Base-by-base conservation (phyloP, 352 stramenopile genomes). In the Phytophthora podocarpi region DNA sequence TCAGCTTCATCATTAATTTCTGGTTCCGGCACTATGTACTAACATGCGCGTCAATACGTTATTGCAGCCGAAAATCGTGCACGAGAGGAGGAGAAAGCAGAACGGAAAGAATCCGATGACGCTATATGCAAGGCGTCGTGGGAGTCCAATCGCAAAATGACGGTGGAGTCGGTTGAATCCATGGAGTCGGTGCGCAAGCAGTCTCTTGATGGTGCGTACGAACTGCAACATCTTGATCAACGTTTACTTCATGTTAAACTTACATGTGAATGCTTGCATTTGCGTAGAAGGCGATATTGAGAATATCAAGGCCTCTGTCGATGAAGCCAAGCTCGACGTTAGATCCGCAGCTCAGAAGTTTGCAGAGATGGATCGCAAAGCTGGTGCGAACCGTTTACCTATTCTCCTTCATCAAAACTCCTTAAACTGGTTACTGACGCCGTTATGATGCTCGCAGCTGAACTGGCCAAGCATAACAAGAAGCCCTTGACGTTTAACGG, bases 351-450 rank as follows among this genome's bases (percentile, higher is more conserved):
- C 80, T 3, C 73, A 85, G 37, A 84, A 81, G 37, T 88, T 90
- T 54, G 74, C 74, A 4, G 76, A 85, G 15, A 82, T 87, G 76
- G 80, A 90, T 46, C 76, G 78, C 34, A 81, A 80, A 73, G 71
- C 71, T 64, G 76, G 78, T 87, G 34, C 34, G 69, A 58, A 21
- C 13, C 31, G 45, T 62, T 39, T 50, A 18, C 24, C 20, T 42
- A 50, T 42, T 43, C 23, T 9, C 15, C 5, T 57, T 15, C 26
- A 47, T 27, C 26, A 12, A 32, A 40, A 35, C 15, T 26, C n/a
- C 26, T 32, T 39, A 23, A 15, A 47, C 13, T 18, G 16, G 15
- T 26, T 30, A 23, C 42, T 69, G 34, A 45, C 49, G n/a, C 18
- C 6, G 15, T 53, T 31, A 34, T 63, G 23, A 24, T 62, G 12